Conservation (phyloP, 176 grass and related monocot species). For the Cenchrus purpureus region DNA sequence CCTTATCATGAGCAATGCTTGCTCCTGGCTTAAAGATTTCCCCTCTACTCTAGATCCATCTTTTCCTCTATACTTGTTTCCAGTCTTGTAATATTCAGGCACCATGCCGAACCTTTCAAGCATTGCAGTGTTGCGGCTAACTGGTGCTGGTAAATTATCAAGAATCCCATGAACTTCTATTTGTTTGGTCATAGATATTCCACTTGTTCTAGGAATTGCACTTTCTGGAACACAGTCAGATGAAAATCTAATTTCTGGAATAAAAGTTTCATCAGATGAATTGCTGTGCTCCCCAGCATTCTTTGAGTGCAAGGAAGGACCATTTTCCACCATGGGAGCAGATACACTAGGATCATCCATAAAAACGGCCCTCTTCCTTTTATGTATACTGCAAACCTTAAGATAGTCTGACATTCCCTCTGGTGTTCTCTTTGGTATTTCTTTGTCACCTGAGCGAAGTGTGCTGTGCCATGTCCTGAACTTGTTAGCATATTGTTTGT, state of each 20-base stretch:
- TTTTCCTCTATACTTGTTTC: slow-evolving; percentile 95
- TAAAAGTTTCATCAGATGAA: slow-evolving; percentile 69
- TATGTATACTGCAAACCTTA: slow-evolving; percentile 73
- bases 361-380: slow-evolving; percentile 86
- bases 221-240: slow-evolving; percentile 90
- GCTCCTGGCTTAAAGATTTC: slow-evolving; percentile 72
- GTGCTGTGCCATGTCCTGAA: slow-evolving; percentile 69
- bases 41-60: slow-evolving; percentile 68
- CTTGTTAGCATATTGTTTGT: slow-evolving; percentile 77
- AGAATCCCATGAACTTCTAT: slow-evolving; percentile 83
- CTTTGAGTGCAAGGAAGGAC: slow-evolving; percentile 56
- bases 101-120: slow-evolving; percentile 98
- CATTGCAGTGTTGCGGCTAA: slow-evolving; percentile 89
- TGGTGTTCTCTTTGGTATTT: slow-evolving; percentile 81
- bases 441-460: slow-evolving; percentile 64
- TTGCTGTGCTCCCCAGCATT: slow-evolving; percentile 60
- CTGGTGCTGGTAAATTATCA: slow-evolving; percentile 86
- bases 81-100: slow-evolving; percentile 92
- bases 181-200: slow-evolving; percentile 52
- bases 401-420: slow-evolving; percentile 88
- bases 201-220: slow-evolving; percentile 70
- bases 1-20: slow-evolving; percentile 66
- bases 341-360: slow-evolving; percentile 47
- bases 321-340: slow-evolving; percentile 52
- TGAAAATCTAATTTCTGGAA: slow-evolving; percentile 91